phyloP scores from a whole-genome alignment of 1,284 basidiomycete genomes.

The Cryptococcus sp. region DNA sequence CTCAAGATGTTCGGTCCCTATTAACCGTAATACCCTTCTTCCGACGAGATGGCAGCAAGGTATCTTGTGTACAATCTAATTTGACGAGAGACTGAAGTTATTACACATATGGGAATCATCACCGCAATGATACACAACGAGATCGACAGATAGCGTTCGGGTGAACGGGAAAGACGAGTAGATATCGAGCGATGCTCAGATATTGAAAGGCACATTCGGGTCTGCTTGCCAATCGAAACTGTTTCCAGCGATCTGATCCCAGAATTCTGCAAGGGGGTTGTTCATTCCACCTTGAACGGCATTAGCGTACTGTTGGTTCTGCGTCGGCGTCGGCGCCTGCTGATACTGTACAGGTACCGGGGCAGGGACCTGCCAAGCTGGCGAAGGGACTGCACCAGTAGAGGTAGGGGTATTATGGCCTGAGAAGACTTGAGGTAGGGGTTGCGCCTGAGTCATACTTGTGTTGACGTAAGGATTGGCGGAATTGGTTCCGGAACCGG shows the following conservation, averaged over 20 bases:
- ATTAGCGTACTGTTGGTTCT: neutral
- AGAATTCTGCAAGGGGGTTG: slow-evolving; percentile 36
- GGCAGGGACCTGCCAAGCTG: neutral
- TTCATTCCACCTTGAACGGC: neutral
- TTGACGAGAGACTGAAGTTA: too few species aligned
- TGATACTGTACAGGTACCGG: neutral
- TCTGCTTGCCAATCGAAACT: slow-evolving; percentile 50
- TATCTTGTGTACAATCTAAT: too few species aligned
- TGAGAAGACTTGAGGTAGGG: slow-evolving; percentile 5
- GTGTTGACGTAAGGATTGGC: neutral
- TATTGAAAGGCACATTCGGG: slow-evolving; percentile 50
- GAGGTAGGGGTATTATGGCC: slow-evolving; percentile 21
- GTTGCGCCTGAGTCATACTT: neutral
- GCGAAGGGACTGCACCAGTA: neutral
- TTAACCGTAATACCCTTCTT: too few species aligned
- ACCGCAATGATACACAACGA: too few species aligned
- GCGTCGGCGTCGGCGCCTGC: neutral
- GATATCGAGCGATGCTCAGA: slow-evolving; percentile 14
- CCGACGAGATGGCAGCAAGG: too few species aligned
- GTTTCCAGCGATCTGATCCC: slow-evolving; percentile 45
- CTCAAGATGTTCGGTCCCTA: too few species aligned
- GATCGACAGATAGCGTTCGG: too few species aligned
- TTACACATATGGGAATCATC: too few species aligned
- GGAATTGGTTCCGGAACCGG: neutral
- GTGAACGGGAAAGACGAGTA: too few species aligned